A percentile compares a stretch with the other conserved stretches of the same genome.
phyloP scores from a whole-genome alignment of 140 eudicot species.

The Bidens hawaiensis region DNA sequence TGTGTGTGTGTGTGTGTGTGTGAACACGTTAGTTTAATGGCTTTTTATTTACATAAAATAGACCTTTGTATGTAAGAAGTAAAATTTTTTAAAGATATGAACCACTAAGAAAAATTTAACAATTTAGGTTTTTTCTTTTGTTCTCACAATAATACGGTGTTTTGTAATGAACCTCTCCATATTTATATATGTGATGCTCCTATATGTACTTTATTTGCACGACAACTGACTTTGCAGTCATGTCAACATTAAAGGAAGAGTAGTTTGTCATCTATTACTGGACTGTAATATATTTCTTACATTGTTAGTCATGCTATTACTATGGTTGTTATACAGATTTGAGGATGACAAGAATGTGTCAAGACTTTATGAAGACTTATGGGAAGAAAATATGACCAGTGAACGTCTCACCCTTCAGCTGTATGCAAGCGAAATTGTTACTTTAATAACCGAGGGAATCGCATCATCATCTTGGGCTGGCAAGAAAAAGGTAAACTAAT shows the following conservation, averaged over 20 bases:
- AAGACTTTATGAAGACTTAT: slow-evolving; percentile 77
- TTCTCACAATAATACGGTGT: no score
- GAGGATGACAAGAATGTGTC: slow-evolving; percentile 91
- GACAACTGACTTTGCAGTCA: background rate
- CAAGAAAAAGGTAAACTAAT: slow-evolving; percentile 63
- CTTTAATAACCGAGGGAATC: slow-evolving; percentile 61
- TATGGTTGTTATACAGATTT: slow-evolving; percentile 50
- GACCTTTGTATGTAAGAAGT: no score
- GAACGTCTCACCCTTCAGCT: slow-evolving; percentile 90
- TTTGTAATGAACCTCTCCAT: no score
- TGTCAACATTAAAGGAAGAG: background rate
- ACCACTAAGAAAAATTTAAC: no score
- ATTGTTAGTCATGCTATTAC: background rate
- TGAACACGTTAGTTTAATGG: no score
- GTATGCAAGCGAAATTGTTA: slow-evolving; percentile 74
- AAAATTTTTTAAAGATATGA: no score
- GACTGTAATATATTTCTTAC: background rate
- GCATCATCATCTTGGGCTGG: slow-evolving; percentile 86
- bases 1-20: no score
- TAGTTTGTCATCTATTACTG: background rate
- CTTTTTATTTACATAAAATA: no score
- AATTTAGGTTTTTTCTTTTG: no score
- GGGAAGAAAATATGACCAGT: slow-evolving; percentile 95
- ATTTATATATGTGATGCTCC: no score
- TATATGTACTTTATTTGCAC: no score